Evolutionary conservation across 495 filamentous ascomycete genomes (phyloP).

Genomic region (Daldinia grandis): DNA sequence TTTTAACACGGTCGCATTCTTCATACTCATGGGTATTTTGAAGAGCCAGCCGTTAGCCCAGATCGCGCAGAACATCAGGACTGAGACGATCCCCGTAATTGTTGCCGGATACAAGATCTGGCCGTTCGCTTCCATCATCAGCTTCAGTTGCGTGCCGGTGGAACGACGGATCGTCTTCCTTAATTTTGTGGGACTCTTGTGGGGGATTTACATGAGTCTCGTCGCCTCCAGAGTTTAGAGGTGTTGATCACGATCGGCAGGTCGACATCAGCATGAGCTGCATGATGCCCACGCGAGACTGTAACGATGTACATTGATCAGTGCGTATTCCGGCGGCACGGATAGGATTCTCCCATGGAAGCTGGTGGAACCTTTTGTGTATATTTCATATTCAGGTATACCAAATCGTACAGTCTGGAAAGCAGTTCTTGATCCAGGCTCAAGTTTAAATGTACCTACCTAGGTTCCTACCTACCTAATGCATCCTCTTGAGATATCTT

Average conservation of each 20-base stretch:
- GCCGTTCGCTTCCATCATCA: slow-evolving; percentile 49
- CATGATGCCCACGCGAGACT: slow-evolving; percentile 23
- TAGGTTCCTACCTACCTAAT: too few species aligned
- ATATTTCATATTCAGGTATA: slow-evolving; percentile 9
- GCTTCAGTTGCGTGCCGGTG: slow-evolving; percentile 47
- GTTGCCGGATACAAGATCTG: slow-evolving; percentile 49
- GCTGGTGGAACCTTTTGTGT: slow-evolving; percentile 1
- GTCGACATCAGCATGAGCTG: slow-evolving; percentile 14
- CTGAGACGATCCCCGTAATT: slow-evolving; percentile 46
- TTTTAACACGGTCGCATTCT: slow-evolving; percentile 48
- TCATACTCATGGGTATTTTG: slow-evolving; percentile 46
- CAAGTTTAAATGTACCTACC: background rate
- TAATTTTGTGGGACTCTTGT: slow-evolving; percentile 47
- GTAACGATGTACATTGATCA: slow-evolving; percentile 23
- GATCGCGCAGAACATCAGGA: slow-evolving; percentile 39
- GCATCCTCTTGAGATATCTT: background rate
- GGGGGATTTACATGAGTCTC: slow-evolving; percentile 50
- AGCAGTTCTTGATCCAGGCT: background rate
- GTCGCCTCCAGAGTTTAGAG: slow-evolving; percentile 45
- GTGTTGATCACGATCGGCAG: slow-evolving; percentile 31
- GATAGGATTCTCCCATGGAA: background rate
- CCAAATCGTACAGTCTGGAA: background rate
- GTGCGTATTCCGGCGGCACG: slow-evolving; percentile 6
- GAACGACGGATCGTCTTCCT: slow-evolving; percentile 49
- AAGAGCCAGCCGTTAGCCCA: slow-evolving; percentile 37